Conservation (phyloP, 2,329 filamentous ascomycete species). For the Xylaria sp. region DNA sequence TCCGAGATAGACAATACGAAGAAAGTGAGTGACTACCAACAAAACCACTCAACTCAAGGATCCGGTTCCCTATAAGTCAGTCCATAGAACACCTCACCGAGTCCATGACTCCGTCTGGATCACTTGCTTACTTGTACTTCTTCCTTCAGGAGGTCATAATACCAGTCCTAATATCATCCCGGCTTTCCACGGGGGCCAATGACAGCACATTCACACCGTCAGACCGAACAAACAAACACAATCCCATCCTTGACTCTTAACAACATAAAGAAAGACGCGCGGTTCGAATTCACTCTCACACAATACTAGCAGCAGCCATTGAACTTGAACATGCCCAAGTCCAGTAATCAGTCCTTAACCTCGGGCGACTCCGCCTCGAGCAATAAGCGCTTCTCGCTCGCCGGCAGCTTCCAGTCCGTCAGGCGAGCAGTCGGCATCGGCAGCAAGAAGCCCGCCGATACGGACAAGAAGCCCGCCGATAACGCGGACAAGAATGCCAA, state of each 20-base stretch:
- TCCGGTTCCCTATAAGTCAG: too few species aligned
- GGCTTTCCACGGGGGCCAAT: background rate
- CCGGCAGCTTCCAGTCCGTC: constrained; percentile 9
- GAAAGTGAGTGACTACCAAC: too few species aligned
- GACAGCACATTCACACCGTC: background rate
- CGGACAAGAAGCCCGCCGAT: background rate
- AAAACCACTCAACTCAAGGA: too few species aligned
- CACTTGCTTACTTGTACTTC: too few species aligned
- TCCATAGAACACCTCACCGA: too few species aligned
- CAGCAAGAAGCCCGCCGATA: constrained; percentile 5
- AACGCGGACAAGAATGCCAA: background rate
- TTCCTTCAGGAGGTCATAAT: too few species aligned
- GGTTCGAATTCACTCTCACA: background rate
- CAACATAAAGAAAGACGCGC: too few species aligned
- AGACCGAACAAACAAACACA: background rate
- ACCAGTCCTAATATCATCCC: too few species aligned
- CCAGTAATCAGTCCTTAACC: constrained; percentile 1
- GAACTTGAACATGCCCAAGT: constrained; percentile 9
- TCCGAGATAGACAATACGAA: too few species aligned
- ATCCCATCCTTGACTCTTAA: too few species aligned
- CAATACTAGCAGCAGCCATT: background rate
- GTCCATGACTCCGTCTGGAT: too few species aligned
- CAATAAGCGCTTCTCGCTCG: constrained; percentile 13
- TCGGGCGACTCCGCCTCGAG: background rate
- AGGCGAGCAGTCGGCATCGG: constrained; percentile 10